These are phyloP conservation scores for Penicillium sp. DNA, from an alignment of 2,329 filamentous ascomycete species.

Conservation along the genomic window DNA sequence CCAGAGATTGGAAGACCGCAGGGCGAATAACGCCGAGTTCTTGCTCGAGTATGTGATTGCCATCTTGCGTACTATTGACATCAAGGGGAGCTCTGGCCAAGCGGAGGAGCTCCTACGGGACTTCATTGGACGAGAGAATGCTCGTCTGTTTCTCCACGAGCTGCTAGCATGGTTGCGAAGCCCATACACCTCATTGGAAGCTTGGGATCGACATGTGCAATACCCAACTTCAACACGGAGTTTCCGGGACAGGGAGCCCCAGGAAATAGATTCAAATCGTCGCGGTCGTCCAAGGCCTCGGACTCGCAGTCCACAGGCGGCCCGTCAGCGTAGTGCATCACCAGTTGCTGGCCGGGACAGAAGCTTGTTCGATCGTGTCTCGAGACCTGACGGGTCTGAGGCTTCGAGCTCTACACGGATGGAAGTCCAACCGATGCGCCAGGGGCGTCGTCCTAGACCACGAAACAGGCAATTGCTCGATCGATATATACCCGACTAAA, in stretches of 20 bases:
- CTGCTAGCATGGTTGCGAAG: conserved; percentile 80
- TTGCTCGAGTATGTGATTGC: conserved; percentile 84
- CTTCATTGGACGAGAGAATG: conserved; percentile 75
- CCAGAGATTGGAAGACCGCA: conserved; percentile 45
- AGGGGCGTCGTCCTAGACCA: conserved; percentile 5
- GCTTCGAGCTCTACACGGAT: not conserved
- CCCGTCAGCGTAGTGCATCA: conserved; percentile 23
- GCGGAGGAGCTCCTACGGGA: conserved; percentile 79
- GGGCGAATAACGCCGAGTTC: conserved; percentile 76
- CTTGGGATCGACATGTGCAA: conserved; percentile 82
- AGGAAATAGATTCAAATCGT: conserved; percentile 8
- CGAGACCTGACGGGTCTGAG: conserved; percentile 22
- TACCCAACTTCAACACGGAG: conserved; percentile 54
- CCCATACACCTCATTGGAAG: conserved; percentile 70
- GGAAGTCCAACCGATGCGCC: not conserved
- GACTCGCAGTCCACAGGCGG: not conserved
- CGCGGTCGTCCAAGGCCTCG: not conserved
- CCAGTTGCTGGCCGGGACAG: conserved; percentile 24
- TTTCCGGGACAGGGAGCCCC: conserved; percentile 2
- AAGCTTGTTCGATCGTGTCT: conserved; percentile 28
- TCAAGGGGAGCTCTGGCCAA: conserved; percentile 76
- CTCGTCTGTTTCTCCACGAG: conserved; percentile 81
- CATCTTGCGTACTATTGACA: conserved; percentile 79
- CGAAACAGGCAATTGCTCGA: conserved; percentile 32
- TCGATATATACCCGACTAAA: conserved; percentile 39